These are phyloP conservation scores for Cryptosporidium tyzzeri DNA, from an alignment of 169 alveolate genomes.

Conservation along the genomic window DNA sequence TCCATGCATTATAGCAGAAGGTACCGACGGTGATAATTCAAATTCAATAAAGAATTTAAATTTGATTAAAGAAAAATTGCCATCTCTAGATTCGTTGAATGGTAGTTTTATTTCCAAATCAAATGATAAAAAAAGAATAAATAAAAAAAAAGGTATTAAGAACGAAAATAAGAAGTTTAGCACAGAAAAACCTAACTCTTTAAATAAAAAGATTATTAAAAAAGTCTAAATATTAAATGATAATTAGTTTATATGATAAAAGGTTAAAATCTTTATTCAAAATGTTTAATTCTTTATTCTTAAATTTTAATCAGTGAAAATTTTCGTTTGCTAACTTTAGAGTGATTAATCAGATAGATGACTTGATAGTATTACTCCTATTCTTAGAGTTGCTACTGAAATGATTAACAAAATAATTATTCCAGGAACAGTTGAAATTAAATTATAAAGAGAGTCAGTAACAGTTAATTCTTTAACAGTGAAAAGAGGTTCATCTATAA, in stretches of 20 bases:
- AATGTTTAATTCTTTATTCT: not conserved
- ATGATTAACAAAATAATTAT: not conserved
- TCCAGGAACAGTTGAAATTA: constrained; percentile 48
- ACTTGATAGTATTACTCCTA: constrained; percentile 26
- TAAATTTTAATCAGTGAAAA: not conserved
- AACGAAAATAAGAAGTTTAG: not conserved
- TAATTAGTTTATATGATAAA: not conserved
- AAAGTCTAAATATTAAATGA: not conserved
- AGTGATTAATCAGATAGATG: not conserved
- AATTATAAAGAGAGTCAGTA: constrained; percentile 24
- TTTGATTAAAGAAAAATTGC: not conserved
- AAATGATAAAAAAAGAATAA: not conserved
- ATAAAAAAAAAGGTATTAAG: not conserved
- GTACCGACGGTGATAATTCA: not conserved
- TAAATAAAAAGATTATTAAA: not conserved
- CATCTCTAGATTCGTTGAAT: constrained; percentile 17
- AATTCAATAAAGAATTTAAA: not conserved
- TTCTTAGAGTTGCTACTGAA: constrained; percentile 59
- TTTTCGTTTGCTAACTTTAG: not conserved
- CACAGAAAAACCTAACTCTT: not conserved
- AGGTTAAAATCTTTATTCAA: not conserved
- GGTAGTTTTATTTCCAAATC: constrained; percentile 11
- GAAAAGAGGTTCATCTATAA: constrained; percentile 20
- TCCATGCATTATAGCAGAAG: constrained; percentile 30
- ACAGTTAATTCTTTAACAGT: not conserved